These are phyloP conservation scores for Aspergillus hortae DNA, from an alignment of 2,329 filamentous ascomycete genomes.

Conservation along the genomic window DNA sequence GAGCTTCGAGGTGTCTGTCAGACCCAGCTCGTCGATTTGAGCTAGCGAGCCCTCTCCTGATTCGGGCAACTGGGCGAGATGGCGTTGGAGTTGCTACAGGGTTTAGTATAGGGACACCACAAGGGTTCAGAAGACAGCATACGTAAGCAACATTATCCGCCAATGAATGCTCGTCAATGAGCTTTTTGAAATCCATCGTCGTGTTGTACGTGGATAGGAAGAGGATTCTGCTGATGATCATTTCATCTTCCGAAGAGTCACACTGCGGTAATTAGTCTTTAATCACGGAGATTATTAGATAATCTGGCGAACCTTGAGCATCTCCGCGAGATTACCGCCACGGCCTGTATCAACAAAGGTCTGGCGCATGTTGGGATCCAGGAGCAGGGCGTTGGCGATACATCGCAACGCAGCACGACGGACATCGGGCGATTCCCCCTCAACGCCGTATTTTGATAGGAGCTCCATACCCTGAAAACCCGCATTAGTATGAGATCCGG, in stretches of 20 bases:
- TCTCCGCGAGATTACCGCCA: slow-evolving; percentile 64
- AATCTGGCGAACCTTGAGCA: slow-evolving; percentile 54
- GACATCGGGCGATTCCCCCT: slow-evolving; percentile 58
- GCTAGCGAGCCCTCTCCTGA: slow-evolving; percentile 31
- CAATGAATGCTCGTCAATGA: slow-evolving; percentile 65
- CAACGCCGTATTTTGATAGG: slow-evolving; percentile 70
- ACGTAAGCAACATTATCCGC: slow-evolving; percentile 63
- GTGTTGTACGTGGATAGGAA: slow-evolving; percentile 78
- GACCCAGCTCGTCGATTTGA: slow-evolving; percentile 68
- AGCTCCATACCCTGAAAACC: slow-evolving; percentile 65
- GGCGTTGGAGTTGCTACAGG: slow-evolving; percentile 61
- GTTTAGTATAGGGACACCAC: slow-evolving; percentile 16
- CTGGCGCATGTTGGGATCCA: slow-evolving; percentile 66
- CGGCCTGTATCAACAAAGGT: slow-evolving; percentile 69
- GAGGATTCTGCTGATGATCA: slow-evolving; percentile 73
- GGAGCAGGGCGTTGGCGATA: slow-evolving; percentile 77
- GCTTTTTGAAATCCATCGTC: slow-evolving; percentile 60
- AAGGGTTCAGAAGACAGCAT: slow-evolving; percentile 8
- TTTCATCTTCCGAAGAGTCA: slow-evolving; percentile 78
- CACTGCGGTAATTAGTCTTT: slow-evolving; percentile 37
- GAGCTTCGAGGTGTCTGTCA: slow-evolving; percentile 80
- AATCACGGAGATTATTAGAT: not conserved
- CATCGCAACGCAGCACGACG: slow-evolving; percentile 76
- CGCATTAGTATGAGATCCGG: slow-evolving; percentile 2
- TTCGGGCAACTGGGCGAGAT: slow-evolving; percentile 57